Percentiles rank a stretch among this genome's conserved stretches.
phyloP scores from a whole-genome alignment of 306 rosid genomes.

The Vicia villosa region DNA sequence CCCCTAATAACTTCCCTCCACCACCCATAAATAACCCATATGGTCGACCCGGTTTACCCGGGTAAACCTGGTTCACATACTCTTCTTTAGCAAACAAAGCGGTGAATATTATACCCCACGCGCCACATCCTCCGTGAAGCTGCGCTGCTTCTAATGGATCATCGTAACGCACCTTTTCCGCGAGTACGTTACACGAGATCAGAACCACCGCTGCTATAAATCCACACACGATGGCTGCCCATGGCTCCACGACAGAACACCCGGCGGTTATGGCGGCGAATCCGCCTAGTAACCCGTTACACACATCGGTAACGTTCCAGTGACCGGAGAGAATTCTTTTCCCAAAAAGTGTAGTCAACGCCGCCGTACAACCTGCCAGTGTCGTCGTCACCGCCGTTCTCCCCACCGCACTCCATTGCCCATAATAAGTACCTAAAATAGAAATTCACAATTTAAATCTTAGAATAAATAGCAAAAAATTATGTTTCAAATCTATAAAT shows the following conservation, averaged over 20 bases:
- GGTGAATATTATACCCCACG: conserved; percentile 90
- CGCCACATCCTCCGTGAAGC: conserved; percentile 94
- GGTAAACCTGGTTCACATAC: conserved; percentile 70
- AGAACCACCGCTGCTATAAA: conserved; percentile 65
- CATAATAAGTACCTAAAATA: conserved; percentile 48
- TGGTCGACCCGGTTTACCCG: conserved; percentile 34
- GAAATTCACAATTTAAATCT: too few relatives aligned
- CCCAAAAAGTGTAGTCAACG: conserved; percentile 81
- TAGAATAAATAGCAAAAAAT: too few relatives aligned
- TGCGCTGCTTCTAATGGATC: conserved; percentile 94
- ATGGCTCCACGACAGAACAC: conserved; percentile 89
- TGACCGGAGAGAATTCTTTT: conserved; percentile 81
- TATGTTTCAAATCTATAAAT: too few relatives aligned
- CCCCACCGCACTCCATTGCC: conserved; percentile 91
- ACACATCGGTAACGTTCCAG: conserved; percentile 91
- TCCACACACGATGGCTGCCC: conserved; percentile 91
- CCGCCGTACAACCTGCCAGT: conserved; percentile 77
- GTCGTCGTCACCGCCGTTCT: conserved; percentile 93
- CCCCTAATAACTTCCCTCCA: conserved; percentile 63
- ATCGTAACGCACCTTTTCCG: conserved; percentile 60
- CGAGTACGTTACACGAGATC: conserved; percentile 64
- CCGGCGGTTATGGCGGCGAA: conserved; percentile 89
- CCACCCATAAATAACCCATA: conserved; percentile 87
- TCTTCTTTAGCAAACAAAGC: conserved; percentile 71
- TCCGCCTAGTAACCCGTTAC: conserved; percentile 85